A percentile compares a stretch with the other conserved stretches of the same genome.
Conservation (phyloP, 108 stramenopile species). For the Mayamaea pseudoterrestris region DNA sequence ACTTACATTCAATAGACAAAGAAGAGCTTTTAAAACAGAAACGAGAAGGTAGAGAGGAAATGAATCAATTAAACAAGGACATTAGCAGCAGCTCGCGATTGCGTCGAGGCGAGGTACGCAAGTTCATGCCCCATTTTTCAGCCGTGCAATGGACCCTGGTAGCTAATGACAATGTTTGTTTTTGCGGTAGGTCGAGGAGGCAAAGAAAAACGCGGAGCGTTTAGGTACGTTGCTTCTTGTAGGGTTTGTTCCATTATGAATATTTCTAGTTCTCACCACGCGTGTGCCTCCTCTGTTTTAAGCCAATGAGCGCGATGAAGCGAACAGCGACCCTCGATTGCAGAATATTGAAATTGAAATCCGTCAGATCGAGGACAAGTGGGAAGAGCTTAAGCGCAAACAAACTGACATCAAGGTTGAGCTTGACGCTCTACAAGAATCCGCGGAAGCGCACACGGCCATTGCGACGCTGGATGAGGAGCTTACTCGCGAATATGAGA, state of each 20-base stretch:
- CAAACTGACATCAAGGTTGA: conserved; percentile 52
- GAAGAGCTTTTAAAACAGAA: too few species aligned
- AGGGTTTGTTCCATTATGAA: background rate
- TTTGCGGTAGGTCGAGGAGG: conserved; percentile 5
- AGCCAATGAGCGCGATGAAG: conserved; percentile 30
- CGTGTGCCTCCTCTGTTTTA: background rate
- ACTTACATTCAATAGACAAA: too few species aligned
- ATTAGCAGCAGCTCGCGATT: too few species aligned
- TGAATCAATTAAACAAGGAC: too few species aligned
- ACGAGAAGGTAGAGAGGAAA: too few species aligned
- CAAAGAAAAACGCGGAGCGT: conserved; percentile 5
- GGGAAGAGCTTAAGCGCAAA: conserved; percentile 31
- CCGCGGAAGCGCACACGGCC: conserved; percentile 47
- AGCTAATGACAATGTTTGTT: background rate
- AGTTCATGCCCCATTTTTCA: too few species aligned
- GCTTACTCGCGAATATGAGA: conserved; percentile 25
- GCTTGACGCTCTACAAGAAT: conserved; percentile 39
- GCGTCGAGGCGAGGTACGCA: too few species aligned
- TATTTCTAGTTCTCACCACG: background rate
- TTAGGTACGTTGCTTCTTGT: conserved; percentile 3
- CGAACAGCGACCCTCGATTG: conserved; percentile 40
- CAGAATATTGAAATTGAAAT: conserved; percentile 66
- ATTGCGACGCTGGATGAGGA: conserved; percentile 57
- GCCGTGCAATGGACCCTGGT: too few species aligned
- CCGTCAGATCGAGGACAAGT: conserved; percentile 45